Conservation (phyloP, 371 early-diverging fungal species). For the Rhizopus stolonifer region DNA sequence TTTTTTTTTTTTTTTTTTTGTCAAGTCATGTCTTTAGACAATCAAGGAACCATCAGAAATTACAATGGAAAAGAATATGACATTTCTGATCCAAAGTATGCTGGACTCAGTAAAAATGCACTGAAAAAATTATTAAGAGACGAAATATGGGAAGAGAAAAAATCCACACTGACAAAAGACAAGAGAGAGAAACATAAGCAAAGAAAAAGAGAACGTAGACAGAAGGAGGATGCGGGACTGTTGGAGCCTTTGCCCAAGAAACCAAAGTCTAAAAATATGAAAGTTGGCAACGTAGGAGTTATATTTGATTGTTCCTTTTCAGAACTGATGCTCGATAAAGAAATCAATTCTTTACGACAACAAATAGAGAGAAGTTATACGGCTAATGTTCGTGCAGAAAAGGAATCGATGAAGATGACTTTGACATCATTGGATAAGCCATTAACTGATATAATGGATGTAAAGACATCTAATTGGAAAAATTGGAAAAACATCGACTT, state of each 20-base stretch:
- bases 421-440: conserved; percentile 49
- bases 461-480: conserved; percentile 38
- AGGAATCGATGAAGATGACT: conserved; percentile 49
- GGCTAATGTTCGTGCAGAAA: conserved; percentile 52
- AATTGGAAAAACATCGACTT: conserved; percentile 48
- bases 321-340: conserved; percentile 73
- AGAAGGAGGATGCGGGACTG: conserved; percentile 35
- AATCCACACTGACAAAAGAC: conserved; percentile 23
- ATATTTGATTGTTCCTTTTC: conserved; percentile 80
- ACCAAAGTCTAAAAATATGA: conserved; percentile 29
- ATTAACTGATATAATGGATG: conserved; percentile 37
- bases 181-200: conserved; percentile 38
- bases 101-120: conserved; percentile 43
- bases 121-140: conserved; percentile 42
- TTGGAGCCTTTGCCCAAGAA: conserved; percentile 37
- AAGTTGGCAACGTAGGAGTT: conserved; percentile 40
- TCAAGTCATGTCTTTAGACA: too few relatives aligned
- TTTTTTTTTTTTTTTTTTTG: too few relatives aligned
- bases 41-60: conserved; percentile 18
- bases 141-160: conserved; percentile 37
- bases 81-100: conserved; percentile 43
- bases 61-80: conserved; percentile 41
- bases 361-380: conserved; percentile 73
- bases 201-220: conserved; percentile 29
- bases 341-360: conserved; percentile 64